Evolutionary conservation across 768 basidiomycete genomes (phyloP), one percentile per base, ranked within the genome.

Genomic region (Rhodotorula graminis): DNA sequence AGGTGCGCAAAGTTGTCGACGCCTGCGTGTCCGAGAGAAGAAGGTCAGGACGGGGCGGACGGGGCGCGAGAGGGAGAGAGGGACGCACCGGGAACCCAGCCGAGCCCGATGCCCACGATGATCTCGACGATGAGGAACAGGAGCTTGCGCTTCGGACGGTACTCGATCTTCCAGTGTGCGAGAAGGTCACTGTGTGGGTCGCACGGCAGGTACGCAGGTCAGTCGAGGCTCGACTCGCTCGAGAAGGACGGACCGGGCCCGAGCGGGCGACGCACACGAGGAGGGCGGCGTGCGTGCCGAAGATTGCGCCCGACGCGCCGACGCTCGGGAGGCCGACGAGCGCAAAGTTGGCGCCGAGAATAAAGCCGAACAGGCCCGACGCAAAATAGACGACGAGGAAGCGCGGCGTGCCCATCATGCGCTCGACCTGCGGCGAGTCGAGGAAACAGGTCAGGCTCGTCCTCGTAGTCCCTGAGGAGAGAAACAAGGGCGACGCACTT

Each of bases 1-100:
- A 95, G 29, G 81, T 96, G 93, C 10, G 90, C 90, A 72, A 98
- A 93, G 79, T 97, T 97, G 79, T 97, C 95, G 23, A 96, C 88
- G 71, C 88, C 86, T 80, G 75, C 64, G 77, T 74, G 75, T 62
- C 37, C 62, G 64, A 57, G 42, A 4, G 44, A 23, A 21, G 19
- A 14, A 12, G 7, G 61, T n/a, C 44, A 29, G 42, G 11, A 10
- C 9, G 27, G 29, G 7, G n/a, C 10, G 16, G n/a, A 10, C 1
- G 10, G 5, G 33, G 9, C 12, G 8, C 8, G 37, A 47, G 12
- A 69, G 23, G 50, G 58, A 61, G 53, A 44, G 64, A n/a, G 11
- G 33, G 69, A 65, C 73, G 37, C 29, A 75, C 73, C 91, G 60
- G 91, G 90, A 61, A 91, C 88, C 77, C 87, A 91, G 37, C 92